Percentiles rank a stretch among this genome's conserved stretches.
Conservation (phyloP, 2,329 filamentous ascomycete genomes). For the Curvularia eragrostidis region DNA sequence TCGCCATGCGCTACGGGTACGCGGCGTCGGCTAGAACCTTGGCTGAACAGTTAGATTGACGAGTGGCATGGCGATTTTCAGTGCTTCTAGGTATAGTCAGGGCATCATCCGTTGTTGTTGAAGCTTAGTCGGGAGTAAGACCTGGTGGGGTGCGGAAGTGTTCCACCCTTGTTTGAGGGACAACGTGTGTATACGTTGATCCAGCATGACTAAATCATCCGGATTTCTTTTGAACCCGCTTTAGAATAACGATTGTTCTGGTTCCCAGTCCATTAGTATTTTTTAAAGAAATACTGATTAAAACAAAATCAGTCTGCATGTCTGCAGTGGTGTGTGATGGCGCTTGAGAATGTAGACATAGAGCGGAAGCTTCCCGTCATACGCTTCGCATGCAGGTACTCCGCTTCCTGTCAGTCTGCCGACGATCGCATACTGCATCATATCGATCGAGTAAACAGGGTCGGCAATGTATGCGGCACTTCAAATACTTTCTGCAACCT, state of each 20-base stretch:
- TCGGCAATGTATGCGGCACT: background rate
- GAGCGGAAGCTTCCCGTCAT: background rate
- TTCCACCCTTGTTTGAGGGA: conserved; percentile 2
- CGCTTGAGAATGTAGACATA: background rate
- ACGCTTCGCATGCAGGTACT: background rate
- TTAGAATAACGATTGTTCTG: background rate
- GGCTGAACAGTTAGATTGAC: background rate
- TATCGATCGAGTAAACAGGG: background rate
- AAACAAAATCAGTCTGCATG: background rate
- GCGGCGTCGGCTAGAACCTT: conserved; percentile 20
- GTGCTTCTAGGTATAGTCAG: conserved; percentile 8
- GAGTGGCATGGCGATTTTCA: conserved; percentile 7
- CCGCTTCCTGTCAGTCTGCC: background rate
- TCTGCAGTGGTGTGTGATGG: background rate
- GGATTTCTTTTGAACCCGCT: background rate
- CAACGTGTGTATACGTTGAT: background rate
- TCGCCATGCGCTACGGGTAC: conserved; percentile 12
- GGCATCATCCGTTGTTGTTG: conserved; percentile 7
- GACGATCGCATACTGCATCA: background rate
- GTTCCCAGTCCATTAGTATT: background rate
- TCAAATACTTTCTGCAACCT: background rate
- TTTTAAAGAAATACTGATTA: background rate
- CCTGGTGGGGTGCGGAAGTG: conserved; percentile 5
- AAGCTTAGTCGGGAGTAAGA: background rate
- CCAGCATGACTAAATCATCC: background rate